A percentile compares a stretch with the other conserved stretches of the same genome.
Conservation (phyloP, 805 yeast species). For the Torulaspora delbrueckii region DNA sequence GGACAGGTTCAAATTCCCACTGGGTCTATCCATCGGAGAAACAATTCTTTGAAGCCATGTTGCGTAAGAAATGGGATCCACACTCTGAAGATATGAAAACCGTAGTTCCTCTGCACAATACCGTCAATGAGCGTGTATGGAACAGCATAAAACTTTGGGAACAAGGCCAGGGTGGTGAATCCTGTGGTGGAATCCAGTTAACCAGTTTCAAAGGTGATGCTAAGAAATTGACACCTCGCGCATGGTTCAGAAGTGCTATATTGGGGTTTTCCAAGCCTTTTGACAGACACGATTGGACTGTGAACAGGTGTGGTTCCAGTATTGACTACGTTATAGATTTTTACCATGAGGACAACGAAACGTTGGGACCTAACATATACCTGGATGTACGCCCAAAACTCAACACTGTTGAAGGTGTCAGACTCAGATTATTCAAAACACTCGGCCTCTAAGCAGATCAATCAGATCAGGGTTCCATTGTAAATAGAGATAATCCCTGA, state of each 20-base stretch:
- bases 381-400: conserved; percentile 91
- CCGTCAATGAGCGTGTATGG: conserved; percentile 94
- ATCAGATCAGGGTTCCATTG: neutral
- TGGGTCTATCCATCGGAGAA: conserved; percentile 97
- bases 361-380: conserved; percentile 53
- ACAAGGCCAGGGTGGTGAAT: conserved; percentile 46
- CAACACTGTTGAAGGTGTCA: conserved; percentile 73
- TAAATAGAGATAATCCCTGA: conserved; percentile 2
- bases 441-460: conserved; percentile 42
- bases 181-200: conserved; percentile 81
- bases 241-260: conserved; percentile 55
- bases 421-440: conserved; percentile 60
- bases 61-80: conserved; percentile 84
- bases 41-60: conserved; percentile 93
- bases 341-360: conserved; percentile 43
- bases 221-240: conserved; percentile 80
- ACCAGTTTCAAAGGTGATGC: conserved; percentile 89
- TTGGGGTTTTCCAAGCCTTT: conserved; percentile 77
- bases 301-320: conserved; percentile 75
- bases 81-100: conserved; percentile 76
- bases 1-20: conserved; percentile 60
- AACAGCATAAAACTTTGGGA: conserved; percentile 81
- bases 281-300: conserved; percentile 94
- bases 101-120: conserved; percentile 90
- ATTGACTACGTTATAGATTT: conserved; percentile 93